phyloP scores from a whole-genome alignment of 2,329 filamentous ascomycete species.

The Epichloe sylvatica region DNA sequence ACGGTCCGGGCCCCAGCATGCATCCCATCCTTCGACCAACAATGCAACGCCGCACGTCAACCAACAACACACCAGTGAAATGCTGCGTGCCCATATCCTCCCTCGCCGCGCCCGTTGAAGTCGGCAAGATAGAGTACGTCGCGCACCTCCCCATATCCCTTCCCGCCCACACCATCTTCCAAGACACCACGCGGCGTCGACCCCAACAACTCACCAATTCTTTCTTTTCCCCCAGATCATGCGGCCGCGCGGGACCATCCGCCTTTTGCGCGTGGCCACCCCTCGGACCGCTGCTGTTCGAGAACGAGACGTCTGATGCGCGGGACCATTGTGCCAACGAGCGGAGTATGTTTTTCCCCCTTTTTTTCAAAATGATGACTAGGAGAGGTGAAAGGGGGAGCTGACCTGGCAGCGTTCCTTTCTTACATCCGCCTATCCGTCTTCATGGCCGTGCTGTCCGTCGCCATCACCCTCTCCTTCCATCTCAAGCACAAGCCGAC shows the following conservation, averaged over 20 bases:
- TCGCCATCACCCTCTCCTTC: constrained; percentile 87
- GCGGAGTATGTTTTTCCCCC: constrained; percentile 34
- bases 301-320: constrained; percentile 61
- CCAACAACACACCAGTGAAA: constrained; percentile 7
- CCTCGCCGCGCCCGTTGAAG: constrained; percentile 29
- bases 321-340: constrained; percentile 71
- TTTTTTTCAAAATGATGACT: no score
- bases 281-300: constrained; percentile 55
- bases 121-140: constrained; percentile 26
- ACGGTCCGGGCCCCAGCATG: neutral
- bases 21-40: neutral
- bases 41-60: neutral
- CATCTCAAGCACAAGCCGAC: constrained; percentile 67
- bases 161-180: no score
- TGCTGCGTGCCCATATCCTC: constrained; percentile 25
- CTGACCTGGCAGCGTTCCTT: constrained; percentile 47
- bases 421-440: constrained; percentile 81
- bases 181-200: no score
- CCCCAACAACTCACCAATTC: no score
- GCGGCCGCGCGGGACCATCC: constrained; percentile 15
- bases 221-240: no score
- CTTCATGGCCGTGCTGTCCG: constrained; percentile 79
- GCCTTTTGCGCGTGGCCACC: constrained; percentile 49
- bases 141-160: no score
- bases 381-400: no score